Evolutionary conservation across 2,329 filamentous ascomycete genomes (phyloP), one percentile per base, ranked within the genome.

Genomic region (Calonectria henricotiae): DNA sequence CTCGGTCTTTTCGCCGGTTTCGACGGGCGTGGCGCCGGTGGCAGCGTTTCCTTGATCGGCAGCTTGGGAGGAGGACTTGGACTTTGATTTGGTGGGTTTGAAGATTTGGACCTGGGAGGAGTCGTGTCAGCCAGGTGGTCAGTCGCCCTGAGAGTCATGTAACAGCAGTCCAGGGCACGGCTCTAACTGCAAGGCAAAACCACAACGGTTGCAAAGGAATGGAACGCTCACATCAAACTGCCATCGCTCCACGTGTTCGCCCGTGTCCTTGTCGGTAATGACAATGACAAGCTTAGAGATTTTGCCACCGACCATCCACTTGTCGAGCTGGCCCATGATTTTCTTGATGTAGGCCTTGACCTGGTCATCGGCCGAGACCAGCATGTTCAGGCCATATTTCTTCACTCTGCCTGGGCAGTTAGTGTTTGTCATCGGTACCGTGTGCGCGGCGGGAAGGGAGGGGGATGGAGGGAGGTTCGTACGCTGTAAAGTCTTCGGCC

Each of bases 281-380:
- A 99, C 96, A 64, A 99, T 93, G 70, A 99, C 95, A 13, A 99
- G 90, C 83, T 97, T 98, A 63, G 94, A 97, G 81, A 99, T 98
- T 84, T 99, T 98, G 81, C 95, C 94, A 77, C 93, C 94, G 64
- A 95, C 88, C 95, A 98, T 98, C 96, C 96, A 99, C 81, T 94
- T 94, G 85, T 97, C 96, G 69, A 99, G 90, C 84, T 99, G 96
- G 32, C 92, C 92, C 95, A 98, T 99, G 85, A 99, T 98, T 85
- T 97, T 98, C 84, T 98, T 98, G 87, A 99, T 97, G 85, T 99
- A 99, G 37, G 95, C 94, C 84, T 98, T 97, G 81, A 99, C 96
- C 85, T 99, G 96, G 86, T 98, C 96, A 82, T 99, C 96, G 73
- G 95, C 91, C 37, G 96, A 97, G 62, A 98, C 95, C 78, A 98